Evolutionary conservation across 164 flowering plant species (phyloP).

Genomic region (Dillenia suffruticosa): DNA sequence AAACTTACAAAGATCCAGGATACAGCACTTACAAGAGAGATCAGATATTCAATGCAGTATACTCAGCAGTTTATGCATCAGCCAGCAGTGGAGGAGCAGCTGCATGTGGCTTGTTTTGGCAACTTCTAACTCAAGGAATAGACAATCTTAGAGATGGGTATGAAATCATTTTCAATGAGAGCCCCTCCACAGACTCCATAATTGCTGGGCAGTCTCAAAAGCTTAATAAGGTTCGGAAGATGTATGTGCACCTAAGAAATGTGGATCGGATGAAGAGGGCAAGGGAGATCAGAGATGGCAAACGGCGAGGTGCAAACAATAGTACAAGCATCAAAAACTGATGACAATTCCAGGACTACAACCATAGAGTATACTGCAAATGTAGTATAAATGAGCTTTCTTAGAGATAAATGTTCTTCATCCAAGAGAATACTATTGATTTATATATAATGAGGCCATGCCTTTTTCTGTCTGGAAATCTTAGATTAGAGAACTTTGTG

Average conservation of each 20-base stretch:
- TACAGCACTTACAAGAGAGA: constrained; percentile 43
- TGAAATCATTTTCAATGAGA: constrained; percentile 55
- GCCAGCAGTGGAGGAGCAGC: constrained; percentile 69
- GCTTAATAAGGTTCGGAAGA: constrained; percentile 35
- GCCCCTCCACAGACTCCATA: constrained; percentile 46
- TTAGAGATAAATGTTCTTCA: constrained; percentile 24
- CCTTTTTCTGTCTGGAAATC: not conserved
- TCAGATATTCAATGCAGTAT: constrained; percentile 38
- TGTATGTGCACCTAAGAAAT: constrained; percentile 38
- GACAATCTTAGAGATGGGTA: constrained; percentile 71
- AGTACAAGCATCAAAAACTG: constrained; percentile 19
- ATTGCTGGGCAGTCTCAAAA: constrained; percentile 55
- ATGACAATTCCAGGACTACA: not conserved
- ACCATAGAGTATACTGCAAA: too few species aligned
- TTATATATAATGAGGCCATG: not conserved
- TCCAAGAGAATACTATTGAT: constrained; percentile 21
- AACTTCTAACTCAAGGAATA: constrained; percentile 63
- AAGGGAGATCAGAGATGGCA: constrained; percentile 27
- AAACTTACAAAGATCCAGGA: constrained; percentile 43
- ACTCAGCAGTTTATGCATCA: constrained; percentile 49
- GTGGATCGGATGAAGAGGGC: constrained; percentile 36
- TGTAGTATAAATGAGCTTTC: not conserved
- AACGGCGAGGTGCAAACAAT: constrained; percentile 22
- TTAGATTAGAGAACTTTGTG: not conserved
- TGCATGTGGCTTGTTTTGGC: constrained; percentile 80